Conservation (phyloP, 2,329 filamentous ascomycete species). For the Colletotrichum sp. region DNA sequence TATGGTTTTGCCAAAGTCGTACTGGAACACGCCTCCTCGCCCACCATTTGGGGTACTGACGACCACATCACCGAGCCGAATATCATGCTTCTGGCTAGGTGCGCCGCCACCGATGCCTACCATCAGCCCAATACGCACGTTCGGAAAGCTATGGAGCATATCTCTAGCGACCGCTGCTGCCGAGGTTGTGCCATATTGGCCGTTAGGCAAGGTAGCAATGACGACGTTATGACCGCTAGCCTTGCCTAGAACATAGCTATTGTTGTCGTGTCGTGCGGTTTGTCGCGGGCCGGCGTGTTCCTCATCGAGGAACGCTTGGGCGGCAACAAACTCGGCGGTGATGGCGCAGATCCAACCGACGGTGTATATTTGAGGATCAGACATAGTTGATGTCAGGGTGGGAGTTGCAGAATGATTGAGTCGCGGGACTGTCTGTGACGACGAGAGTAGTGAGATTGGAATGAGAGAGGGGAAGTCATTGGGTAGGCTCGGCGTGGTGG, state of each 20-base stretch:
- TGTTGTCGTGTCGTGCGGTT: conserved; percentile 26
- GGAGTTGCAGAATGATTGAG: not conserved
- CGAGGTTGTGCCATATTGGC: conserved; percentile 28
- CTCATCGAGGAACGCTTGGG: not conserved
- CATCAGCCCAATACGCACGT: not conserved
- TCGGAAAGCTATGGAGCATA: conserved; percentile 5
- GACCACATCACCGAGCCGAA: conserved; percentile 18
- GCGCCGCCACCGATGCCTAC: conserved; percentile 4
- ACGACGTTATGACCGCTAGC: conserved; percentile 40
- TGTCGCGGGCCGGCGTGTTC: not conserved
- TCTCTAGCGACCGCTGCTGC: conserved; percentile 22
- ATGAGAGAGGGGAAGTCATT: not conserved
- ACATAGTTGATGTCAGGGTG: not conserved
- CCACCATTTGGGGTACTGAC: not conserved
- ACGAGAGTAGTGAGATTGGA: not conserved
- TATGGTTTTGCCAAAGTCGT: conserved; percentile 20
- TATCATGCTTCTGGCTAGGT: not conserved
- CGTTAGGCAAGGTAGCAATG: conserved; percentile 30
- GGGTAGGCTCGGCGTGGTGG: not conserved
- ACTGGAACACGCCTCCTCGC: conserved; percentile 5
- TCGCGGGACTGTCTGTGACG: not conserved
- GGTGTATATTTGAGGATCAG: not conserved
- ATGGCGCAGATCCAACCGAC: conserved; percentile 9
- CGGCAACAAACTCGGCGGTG: not conserved
- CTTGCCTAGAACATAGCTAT: conserved; percentile 32